Evolutionary conservation across 352 stramenopile genomes (phyloP), one percentile per base, ranked within the genome.

Genomic region (Plasmopara viticola): DNA sequence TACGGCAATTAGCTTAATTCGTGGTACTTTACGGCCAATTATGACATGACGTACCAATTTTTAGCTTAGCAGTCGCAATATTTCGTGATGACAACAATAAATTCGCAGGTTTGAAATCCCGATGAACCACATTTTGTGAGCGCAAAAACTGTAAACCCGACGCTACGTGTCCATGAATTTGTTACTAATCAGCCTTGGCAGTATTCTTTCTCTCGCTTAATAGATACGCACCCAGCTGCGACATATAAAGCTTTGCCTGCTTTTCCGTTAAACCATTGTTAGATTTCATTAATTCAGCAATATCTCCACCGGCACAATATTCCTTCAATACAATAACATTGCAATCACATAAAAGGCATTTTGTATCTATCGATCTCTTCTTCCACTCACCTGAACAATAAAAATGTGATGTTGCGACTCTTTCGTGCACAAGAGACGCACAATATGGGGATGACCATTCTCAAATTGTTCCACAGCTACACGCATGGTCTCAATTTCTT

Each of bases 401-500:
- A 85, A 91, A 44, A 91, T 91, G 48, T 86, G 71, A 15, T 84
- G 66, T 58, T 89, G 76, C 38, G 80, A 91, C 53, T 89, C 78
- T 40, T 90, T 90, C 5, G 80, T 91, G 51, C 76, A 87, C 33
- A 91, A 51, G 48, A 91, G 58, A 6, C 80, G 80, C 51, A 91
- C 78, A 44, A 91, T 91, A 42, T 91, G 79, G 45, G 80, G 80
- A 52, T 91, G 80, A n/a, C 80, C 80, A 35, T 91, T 91, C 59
- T 91, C 80, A 53, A 83, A 91, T 61, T 89, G 75, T 64, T 91
- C 80, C 33, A 91, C 80, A 13, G 80, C 80, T 35, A 91, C 80
- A 48, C 76, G 75, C 80, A 91, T 91, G 17, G 80, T 91, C 60
- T 88, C 80, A 37, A 91, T 89, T 64, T 91, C 80, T 48, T 91